A percentile compares a stretch with the other conserved stretches of the same genome.
These are phyloP conservation scores for Elaeagnus macrophylla DNA, from an alignment of 306 rosid species.

Conservation along the genomic window DNA sequence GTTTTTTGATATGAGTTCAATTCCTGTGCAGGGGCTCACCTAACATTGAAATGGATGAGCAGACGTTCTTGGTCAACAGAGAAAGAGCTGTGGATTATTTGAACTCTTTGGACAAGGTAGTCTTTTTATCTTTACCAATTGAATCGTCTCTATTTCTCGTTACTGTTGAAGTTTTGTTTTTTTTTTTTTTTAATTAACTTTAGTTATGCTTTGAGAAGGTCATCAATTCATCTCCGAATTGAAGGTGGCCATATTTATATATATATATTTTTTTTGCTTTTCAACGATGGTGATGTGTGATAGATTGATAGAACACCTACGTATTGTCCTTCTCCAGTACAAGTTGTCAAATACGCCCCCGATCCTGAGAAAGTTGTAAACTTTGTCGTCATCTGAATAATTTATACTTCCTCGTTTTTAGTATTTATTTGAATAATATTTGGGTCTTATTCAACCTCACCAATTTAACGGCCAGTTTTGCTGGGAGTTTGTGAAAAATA, in stretches of 20 bases:
- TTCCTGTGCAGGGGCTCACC: slow-evolving; percentile 65
- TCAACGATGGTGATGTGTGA: slow-evolving; percentile 10
- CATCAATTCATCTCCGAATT: neutral
- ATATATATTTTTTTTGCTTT: neutral
- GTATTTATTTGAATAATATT: neutral
- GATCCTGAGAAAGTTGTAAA: slow-evolving; percentile 9
- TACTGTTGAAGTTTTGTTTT: neutral
- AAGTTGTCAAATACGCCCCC: slow-evolving; percentile 5
- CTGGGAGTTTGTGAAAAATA: neutral
- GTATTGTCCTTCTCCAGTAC: neutral
- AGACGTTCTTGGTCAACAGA: slow-evolving; percentile 66
- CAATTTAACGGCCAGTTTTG: neutral
- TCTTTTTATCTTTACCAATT: neutral
- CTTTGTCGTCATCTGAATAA: neutral
- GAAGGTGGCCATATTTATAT: neutral
- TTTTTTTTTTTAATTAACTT: neutral
- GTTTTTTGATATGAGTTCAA: neutral
- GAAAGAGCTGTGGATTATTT: slow-evolving; percentile 91
- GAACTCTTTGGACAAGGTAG: slow-evolving; percentile 79
- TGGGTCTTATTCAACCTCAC: slow-evolving; percentile 9
- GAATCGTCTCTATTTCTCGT: too few relatives aligned
- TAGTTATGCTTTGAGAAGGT: neutral
- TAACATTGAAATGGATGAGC: slow-evolving; percentile 86
- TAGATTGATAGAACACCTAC: slow-evolving; percentile 1
- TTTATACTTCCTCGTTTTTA: neutral